phyloP scores from a whole-genome alignment of 495 filamentous ascomycete genomes.

The Podospora australis region DNA sequence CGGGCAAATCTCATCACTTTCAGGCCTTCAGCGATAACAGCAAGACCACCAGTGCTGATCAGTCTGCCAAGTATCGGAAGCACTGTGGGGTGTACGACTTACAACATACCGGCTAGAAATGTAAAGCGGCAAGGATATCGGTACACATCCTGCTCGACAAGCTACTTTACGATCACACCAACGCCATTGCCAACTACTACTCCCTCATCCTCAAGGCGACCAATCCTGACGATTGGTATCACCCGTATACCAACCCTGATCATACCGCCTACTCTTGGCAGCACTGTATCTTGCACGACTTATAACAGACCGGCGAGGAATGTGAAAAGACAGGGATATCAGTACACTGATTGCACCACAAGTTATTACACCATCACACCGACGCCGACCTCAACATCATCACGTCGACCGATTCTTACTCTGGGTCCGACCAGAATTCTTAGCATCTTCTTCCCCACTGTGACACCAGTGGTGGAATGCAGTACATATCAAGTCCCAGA shows the following conservation, averaged over 20 bases:
- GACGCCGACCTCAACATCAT: background rate
- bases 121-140: background rate
- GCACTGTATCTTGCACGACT: background rate
- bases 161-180: background rate
- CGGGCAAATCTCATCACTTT: background rate
- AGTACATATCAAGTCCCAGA: background rate
- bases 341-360: background rate
- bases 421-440: background rate
- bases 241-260: background rate
- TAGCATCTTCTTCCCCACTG: background rate
- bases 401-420: background rate
- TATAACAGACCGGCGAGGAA: background rate
- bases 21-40: background rate
- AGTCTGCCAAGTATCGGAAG: background rate
- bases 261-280: background rate
- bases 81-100: background rate
- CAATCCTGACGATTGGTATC: background rate
- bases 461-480: background rate
- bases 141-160: background rate
- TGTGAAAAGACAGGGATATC: background rate
- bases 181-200: background rate
- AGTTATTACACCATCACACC: no score
- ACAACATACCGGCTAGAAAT: background rate
- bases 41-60: background rate
- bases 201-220: no score